A percentile compares a stretch with the other conserved stretches of the same genome.
These are phyloP conservation scores for Saccharomyces kudriavzevii DNA, from an alignment of 805 yeast species.

Conservation along the genomic window DNA sequence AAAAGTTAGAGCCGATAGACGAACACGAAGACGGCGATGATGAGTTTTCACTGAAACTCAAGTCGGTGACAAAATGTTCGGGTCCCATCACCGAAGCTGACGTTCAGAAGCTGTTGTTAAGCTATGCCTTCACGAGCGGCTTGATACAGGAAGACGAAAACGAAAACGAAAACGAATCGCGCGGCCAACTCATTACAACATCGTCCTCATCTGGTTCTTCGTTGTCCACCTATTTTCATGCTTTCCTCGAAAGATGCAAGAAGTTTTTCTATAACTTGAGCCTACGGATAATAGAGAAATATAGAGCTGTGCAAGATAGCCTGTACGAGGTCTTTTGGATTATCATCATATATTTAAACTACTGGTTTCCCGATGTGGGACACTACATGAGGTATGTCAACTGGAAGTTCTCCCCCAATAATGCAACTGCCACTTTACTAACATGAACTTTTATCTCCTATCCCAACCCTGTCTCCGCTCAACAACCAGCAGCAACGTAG, in stretches of 20 bases:
- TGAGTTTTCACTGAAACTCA: background rate
- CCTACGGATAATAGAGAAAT: constrained; percentile 2
- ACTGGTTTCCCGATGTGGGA: constrained; percentile 18
- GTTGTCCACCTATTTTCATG: background rate
- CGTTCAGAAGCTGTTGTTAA: background rate
- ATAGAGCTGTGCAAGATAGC: constrained; percentile 14
- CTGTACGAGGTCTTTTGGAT: constrained; percentile 20
- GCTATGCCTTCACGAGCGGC: background rate
- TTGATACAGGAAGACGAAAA: background rate
- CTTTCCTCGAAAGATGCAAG: background rate
- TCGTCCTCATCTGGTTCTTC: background rate
- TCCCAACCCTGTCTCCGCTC: background rate
- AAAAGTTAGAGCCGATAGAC: background rate
- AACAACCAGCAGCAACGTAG: background rate
- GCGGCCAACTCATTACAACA: background rate
- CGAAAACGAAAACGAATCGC: background rate
- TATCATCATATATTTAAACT: constrained; percentile 14
- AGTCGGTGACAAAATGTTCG: background rate
- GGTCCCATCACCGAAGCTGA: background rate
- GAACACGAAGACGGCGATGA: background rate
- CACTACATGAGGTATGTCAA: constrained; percentile 18
- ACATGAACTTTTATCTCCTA: background rate
- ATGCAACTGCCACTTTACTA: background rate
- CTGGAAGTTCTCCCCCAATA: background rate
- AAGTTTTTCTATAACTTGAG: constrained; percentile 1